Base-by-base conservation (phyloP, 176 grass and related monocot genomes). In the Panicum miliaceum region DNA sequence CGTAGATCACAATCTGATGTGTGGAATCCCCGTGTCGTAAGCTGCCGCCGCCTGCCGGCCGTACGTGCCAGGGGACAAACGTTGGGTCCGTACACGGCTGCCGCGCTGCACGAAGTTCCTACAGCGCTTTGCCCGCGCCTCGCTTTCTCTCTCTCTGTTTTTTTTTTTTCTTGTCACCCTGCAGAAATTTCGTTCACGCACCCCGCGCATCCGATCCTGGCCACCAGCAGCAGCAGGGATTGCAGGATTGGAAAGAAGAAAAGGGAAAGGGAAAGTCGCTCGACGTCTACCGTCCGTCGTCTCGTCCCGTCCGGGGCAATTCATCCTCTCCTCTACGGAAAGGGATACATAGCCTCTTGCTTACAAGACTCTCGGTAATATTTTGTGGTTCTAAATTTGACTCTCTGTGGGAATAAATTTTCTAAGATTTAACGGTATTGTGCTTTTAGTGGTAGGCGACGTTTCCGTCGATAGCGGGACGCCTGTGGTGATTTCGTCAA, bases 31-130 rank as follows among this genome's bases (percentile, higher is more conserved):
- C 53, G 18, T 8, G 20, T n/a, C 0, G 22, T 3, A 6, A 14
- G 62, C 15, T 18, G 32, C 12, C 26, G 68, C 40, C 4, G 18
- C 9, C 34, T 18, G 25, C 42, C 15, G 41, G 27, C 41, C 15
- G 68, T 71, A 46, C 42, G n/a, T 22, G 18, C 66, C 66, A 87
- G 26, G 72, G 58, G 72, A 88, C 86, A 84, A 54, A 50, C 66
- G n/a, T 8, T 25, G 80, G 54, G 3, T 26, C 25, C 56, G 80
- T 71, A 70, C 64, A 41, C 63, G 47, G 67, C 22, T 51, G 42
- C 53, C 27, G 38, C 22, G 71, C 29, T 12, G 52, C 52, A 5
- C 54, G 38, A 53, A 64, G 32, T 14, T 68, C 7, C 3, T 62
- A 1, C 5, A n/a, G n/a, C 45, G 32, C 18, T 22, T 56, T 26